These are phyloP conservation scores for Colletotrichum coccodes DNA, from an alignment of 2,329 filamentous ascomycete species.

Conservation along the genomic window DNA sequence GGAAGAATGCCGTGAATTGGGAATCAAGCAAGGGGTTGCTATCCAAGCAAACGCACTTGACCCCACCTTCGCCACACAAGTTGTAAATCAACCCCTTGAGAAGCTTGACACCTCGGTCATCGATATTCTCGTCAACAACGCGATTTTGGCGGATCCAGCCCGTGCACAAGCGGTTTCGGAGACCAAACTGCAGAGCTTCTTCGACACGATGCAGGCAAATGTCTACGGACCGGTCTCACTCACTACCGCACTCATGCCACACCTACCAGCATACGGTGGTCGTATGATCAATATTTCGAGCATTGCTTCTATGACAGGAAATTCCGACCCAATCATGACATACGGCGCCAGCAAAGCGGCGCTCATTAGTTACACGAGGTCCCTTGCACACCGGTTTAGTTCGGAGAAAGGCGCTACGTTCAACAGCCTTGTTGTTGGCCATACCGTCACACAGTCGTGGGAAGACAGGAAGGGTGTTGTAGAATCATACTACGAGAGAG, in stretches of 20 bases:
- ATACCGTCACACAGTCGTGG: slow-evolving; percentile 34
- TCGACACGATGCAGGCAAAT: slow-evolving; percentile 15
- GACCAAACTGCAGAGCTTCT: neutral
- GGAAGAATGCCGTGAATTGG: neutral
- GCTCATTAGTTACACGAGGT: slow-evolving; percentile 39
- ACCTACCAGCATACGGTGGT: slow-evolving; percentile 39
- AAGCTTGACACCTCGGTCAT: neutral
- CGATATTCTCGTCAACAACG: slow-evolving; percentile 25
- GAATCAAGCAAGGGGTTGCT: neutral
- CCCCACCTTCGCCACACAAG: neutral
- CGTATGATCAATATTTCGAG: slow-evolving; percentile 47
- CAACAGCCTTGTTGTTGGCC: slow-evolving; percentile 44
- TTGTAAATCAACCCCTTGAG: neutral
- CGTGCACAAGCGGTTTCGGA: neutral
- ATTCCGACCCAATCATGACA: slow-evolving; percentile 14
- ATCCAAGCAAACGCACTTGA: neutral
- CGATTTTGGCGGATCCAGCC: neutral
- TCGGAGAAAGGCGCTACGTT: slow-evolving; percentile 39
- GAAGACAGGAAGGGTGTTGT: neutral
- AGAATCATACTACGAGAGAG: too few species aligned
- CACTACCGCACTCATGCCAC: slow-evolving; percentile 40
- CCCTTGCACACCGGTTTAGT: slow-evolving; percentile 43
- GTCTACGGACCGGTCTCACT: slow-evolving; percentile 39
- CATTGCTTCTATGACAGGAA: slow-evolving; percentile 21
- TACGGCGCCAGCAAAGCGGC: slow-evolving; percentile 48